These are phyloP conservation scores for Aphanomyces euteiches DNA, from an alignment of 352 stramenopile genomes.

Conservation along the genomic window DNA sequence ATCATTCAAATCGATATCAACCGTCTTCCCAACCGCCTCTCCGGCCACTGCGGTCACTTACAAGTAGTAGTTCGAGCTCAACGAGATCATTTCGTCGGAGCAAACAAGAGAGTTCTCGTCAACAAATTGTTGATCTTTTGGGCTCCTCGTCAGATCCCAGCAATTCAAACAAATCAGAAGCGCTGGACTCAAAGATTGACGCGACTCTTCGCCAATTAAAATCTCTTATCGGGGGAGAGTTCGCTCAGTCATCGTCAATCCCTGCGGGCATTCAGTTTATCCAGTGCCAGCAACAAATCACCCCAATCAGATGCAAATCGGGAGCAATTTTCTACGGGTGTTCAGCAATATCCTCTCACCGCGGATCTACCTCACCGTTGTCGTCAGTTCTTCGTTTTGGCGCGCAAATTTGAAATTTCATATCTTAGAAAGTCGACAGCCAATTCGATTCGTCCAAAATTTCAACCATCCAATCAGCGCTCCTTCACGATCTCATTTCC, in stretches of 20 bases:
- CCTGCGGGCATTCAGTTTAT: not conserved
- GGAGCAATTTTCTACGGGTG: too few species aligned
- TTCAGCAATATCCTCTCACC: too few species aligned
- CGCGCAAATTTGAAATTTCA: constrained; percentile 22
- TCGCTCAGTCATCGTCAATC: not conserved
- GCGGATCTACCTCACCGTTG: too few species aligned
- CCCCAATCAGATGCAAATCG: too few species aligned
- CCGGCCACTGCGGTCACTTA: not conserved
- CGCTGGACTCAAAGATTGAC: constrained; percentile 1
- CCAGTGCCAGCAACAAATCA: not conserved
- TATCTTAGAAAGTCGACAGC: not conserved
- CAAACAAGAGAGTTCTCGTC: not conserved
- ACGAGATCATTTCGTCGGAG: not conserved
- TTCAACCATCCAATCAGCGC: too few species aligned
- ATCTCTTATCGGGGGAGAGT: not conserved
- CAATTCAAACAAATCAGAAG: not conserved
- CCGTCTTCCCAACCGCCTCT: not conserved
- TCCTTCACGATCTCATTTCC: too few species aligned
- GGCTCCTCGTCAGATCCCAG: constrained; percentile 18
- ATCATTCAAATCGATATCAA: not conserved
- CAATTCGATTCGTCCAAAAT: too few species aligned
- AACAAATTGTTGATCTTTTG: constrained; percentile 22
- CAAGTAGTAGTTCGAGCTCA: constrained; percentile 13
- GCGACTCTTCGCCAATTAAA: constrained; percentile 12
- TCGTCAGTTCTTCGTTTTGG: not conserved